These are phyloP conservation scores for Hyaloscypha finlandica DNA, from an alignment of 495 filamentous ascomycete species.

Conservation along the genomic window DNA sequence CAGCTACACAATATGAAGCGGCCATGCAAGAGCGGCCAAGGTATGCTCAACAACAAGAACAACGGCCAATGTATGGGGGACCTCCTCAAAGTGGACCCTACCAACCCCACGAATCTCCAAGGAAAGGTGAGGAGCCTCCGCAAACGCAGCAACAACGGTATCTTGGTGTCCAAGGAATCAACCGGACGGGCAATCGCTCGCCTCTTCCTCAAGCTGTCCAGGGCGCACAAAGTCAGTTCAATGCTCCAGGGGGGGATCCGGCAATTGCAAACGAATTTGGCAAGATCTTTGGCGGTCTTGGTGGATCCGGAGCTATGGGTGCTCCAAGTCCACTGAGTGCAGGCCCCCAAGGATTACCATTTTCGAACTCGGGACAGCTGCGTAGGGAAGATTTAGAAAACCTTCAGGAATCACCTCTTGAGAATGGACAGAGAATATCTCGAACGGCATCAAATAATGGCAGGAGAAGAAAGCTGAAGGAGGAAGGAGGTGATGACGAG, in stretches of 20 bases:
- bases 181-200: constrained; percentile 66
- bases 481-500: constrained; percentile 62
- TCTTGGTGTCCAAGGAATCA: constrained; percentile 63
- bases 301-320: constrained; percentile 68
- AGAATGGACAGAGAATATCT: constrained; percentile 42
- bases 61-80: constrained; percentile 19
- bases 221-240: constrained; percentile 77
- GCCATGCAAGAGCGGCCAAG: constrained; percentile 34
- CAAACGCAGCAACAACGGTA: constrained; percentile 48
- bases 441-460: constrained; percentile 53
- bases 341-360: constrained; percentile 42
- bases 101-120: constrained; percentile 52
- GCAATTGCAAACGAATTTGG: constrained; percentile 91
- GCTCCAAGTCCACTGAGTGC: constrained; percentile 37
- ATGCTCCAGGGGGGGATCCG: constrained; percentile 74
- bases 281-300: constrained; percentile 87
- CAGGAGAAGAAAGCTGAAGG: constrained; percentile 60
- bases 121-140: constrained; percentile 59
- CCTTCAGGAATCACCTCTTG: constrained; percentile 38
- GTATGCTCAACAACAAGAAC: constrained; percentile 38
- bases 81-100: constrained; percentile 30
- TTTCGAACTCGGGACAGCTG: constrained; percentile 38
- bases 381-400: constrained; percentile 49
- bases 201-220: constrained; percentile 91
- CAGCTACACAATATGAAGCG: constrained; percentile 37